These are phyloP conservation scores for Gentiana dahurica DNA, from an alignment of 257 asterid genomes.

Conservation along the genomic window DNA sequence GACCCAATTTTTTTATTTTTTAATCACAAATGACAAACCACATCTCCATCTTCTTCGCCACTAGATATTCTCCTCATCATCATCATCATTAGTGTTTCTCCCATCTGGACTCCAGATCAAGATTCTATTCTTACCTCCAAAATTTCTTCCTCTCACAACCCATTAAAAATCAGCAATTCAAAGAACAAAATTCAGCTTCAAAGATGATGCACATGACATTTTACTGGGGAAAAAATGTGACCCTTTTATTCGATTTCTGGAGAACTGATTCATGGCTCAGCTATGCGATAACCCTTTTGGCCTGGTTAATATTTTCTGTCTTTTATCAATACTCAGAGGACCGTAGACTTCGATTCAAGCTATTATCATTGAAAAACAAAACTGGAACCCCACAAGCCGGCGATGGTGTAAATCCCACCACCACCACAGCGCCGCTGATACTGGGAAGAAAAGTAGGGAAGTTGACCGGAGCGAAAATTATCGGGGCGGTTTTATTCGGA, in stretches of 20 bases:
- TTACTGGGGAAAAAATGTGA: slow-evolving; percentile 76
- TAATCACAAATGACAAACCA: too few relatives aligned
- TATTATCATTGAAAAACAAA: slow-evolving; percentile 9
- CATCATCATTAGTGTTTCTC: too few relatives aligned
- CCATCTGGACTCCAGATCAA: too few relatives aligned
- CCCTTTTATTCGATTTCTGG: slow-evolving; percentile 89
- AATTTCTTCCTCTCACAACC: not conserved
- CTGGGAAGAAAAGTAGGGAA: slow-evolving; percentile 8
- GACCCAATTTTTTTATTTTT: too few relatives aligned
- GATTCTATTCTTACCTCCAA: not conserved
- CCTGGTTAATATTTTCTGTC: slow-evolving; percentile 40
- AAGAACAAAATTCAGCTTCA: not conserved
- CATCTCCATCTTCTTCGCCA: too few relatives aligned
- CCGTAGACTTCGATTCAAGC: slow-evolving; percentile 59
- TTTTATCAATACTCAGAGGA: slow-evolving; percentile 88
- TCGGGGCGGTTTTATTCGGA: slow-evolving; percentile 50
- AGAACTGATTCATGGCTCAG: slow-evolving; percentile 63
- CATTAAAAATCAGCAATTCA: not conserved
- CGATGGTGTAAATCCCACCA: not conserved
- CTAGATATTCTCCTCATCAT: too few relatives aligned
- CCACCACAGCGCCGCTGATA: slow-evolving; percentile 39
- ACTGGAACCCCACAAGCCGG: slow-evolving; percentile 10
- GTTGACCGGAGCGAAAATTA: slow-evolving; percentile 22
- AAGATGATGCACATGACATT: slow-evolving; percentile 99
- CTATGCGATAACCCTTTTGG: slow-evolving; percentile 55